Base-by-base conservation (phyloP, 2,329 filamentous ascomycete species). In the Phoma sp. region DNA sequence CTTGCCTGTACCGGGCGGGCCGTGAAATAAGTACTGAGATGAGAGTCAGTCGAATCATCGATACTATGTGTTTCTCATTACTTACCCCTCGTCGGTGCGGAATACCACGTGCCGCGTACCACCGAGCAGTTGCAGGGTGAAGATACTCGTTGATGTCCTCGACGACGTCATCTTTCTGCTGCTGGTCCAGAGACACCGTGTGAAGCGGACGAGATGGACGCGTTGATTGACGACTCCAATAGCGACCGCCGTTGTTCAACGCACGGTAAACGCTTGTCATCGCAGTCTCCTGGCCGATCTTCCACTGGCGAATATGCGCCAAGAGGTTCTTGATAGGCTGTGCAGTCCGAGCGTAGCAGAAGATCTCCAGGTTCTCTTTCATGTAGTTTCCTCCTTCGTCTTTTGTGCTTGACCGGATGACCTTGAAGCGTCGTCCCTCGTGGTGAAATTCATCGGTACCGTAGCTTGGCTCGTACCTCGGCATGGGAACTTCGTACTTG, bases 21-120 rank as follows among this genome's bases (percentile, higher is more conserved):
- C 92, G 60, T 93, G 81, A 11, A 96, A 85, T 0, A 96, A 82
- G 67, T 95, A 96, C 43, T 45, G 18, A 24, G 6, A 9, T 13
- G 7, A 10, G 6, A 2, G 23, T 45, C 24, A 45, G 43, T 13
- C 23, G 11, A 27, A 7, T 33, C 22, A 14, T 4, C 7, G 13
- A n/a, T 7, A 1, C 14, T 23, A 23, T 18, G 4, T 2, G 23
- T 10, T 7, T 27, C 24, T 7, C 13, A 9, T 4, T 18, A n/a
- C 43, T 45, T 45, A 37, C 43, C 0, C 91, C 92, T 4, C 91
- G 83, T 10, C 91, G 84, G 70, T 96, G 95, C 0, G 92, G 91
- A 29, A 96, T 93, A 0, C 91, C 91, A 4, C 91, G 83, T 62
- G 90, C 89, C 0, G 87, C 82, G 70, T 96, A 96, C 90, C 91